Conservation (phyloP, 139 green algal species). For the Chlorella sp. region DNA sequence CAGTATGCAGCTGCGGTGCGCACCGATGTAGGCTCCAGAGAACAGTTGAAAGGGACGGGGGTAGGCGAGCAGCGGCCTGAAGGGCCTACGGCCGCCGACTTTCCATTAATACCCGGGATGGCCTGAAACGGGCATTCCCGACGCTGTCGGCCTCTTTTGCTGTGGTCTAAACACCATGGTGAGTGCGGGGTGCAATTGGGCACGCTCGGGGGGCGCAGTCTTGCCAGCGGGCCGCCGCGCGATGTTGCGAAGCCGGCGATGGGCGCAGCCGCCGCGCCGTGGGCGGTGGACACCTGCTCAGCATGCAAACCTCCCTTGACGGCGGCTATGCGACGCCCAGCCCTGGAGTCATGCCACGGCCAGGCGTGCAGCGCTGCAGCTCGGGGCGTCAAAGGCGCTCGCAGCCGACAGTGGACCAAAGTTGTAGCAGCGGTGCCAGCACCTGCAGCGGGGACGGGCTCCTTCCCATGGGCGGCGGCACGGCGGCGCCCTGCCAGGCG, state of each 20-base stretch:
- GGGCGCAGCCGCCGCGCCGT: neutral
- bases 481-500: too few species aligned
- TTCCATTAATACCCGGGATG: too few species aligned
- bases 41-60: neutral
- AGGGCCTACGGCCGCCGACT: neutral
- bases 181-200: neutral
- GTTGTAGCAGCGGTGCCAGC: neutral
- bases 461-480: too few species aligned
- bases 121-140: too few species aligned
- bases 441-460: too few species aligned
- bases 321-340: neutral
- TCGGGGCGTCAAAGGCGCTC: too few species aligned
- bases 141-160: conserved; percentile 17
- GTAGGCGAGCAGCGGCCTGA: neutral
- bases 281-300: neutral
- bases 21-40: conserved; percentile 17
- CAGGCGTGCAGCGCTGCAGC: too few species aligned
- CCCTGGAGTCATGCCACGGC: neutral
- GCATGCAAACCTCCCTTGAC: neutral
- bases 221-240: too few species aligned
- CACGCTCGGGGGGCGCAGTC: too few species aligned
- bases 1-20: too few species aligned
- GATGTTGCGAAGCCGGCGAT: neutral
- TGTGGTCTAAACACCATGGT: conserved; percentile 16
- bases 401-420: too few species aligned